Evolutionary conservation across 768 basidiomycete species (phyloP).

Genomic region (Amanita rubescens): DNA sequence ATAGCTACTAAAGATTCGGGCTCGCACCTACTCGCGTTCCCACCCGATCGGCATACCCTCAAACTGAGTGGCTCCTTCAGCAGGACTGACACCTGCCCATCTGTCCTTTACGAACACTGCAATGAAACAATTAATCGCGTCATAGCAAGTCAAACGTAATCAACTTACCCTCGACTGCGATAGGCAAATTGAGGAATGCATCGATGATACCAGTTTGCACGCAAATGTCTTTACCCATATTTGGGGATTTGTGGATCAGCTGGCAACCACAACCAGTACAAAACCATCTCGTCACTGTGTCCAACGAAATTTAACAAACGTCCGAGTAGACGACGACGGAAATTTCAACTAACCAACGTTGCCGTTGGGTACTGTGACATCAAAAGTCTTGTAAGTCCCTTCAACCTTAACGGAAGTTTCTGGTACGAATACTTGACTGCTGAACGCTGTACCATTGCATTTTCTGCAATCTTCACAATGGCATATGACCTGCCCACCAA

Average conservation of each 20-base stretch:
- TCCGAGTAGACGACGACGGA: not conserved
- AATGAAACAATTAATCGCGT: not conserved
- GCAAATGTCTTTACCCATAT: not conserved
- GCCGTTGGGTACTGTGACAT: slow-evolving; percentile 4
- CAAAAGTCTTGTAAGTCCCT: slow-evolving; percentile 8
- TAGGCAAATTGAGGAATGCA: slow-evolving; percentile 8
- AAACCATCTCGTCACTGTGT: slow-evolving; percentile 9
- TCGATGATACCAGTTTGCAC: slow-evolving; percentile 10
- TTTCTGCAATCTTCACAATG: slow-evolving; percentile 11
- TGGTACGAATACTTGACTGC: slow-evolving; percentile 7
- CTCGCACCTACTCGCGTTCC: too few relatives aligned
- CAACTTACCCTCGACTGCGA: slow-evolving; percentile 7
- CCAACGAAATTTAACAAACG: too few relatives aligned
- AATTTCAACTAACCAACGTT: not conserved
- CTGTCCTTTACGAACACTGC: slow-evolving; percentile 7
- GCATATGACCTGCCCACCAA: slow-evolving; percentile 6
- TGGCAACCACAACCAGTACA: slow-evolving; percentile 10
- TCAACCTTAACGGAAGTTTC: slow-evolving; percentile 3
- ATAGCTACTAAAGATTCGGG: too few relatives aligned
- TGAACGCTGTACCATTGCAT: slow-evolving; percentile 9
- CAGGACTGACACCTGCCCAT: not conserved
- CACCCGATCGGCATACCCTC: slow-evolving; percentile 4
- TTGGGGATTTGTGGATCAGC: slow-evolving; percentile 5
- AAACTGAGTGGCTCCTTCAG: slow-evolving; percentile 1
- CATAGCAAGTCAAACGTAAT: not conserved